Evolutionary conservation across 768 basidiomycete genomes (phyloP).

Genomic region (Suillus alpinus): DNA sequence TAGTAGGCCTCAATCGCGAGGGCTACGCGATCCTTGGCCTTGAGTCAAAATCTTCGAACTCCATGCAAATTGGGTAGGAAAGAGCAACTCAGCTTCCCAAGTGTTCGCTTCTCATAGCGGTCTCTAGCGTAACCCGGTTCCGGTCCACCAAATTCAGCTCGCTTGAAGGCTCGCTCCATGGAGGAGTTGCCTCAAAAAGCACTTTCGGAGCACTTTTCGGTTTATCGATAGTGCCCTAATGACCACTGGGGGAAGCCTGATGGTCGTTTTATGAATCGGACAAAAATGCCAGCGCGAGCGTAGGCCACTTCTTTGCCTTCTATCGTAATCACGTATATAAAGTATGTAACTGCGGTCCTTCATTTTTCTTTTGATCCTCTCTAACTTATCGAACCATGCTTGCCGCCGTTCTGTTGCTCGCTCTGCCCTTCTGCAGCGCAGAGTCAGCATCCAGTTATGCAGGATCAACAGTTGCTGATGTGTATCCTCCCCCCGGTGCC

Average conservation of each 20-base stretch:
- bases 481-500: slow-evolving; percentile 41
- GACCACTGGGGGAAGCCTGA: not conserved
- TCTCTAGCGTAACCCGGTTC: too few relatives aligned
- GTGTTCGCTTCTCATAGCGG: too few relatives aligned
- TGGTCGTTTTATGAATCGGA: not conserved
- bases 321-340: not conserved
- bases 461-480: slow-evolving; percentile 39
- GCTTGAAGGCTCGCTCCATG: too few relatives aligned
- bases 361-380: not conserved
- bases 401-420: slow-evolving; percentile 2
- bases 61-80: not conserved
- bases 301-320: not conserved
- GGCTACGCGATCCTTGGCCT: not conserved
- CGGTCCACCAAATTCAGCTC: not conserved
- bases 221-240: too few relatives aligned
- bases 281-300: too few relatives aligned
- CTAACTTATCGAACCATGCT: not conserved
- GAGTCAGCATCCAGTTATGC: slow-evolving; percentile 37
- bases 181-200: too few relatives aligned
- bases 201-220: too few relatives aligned
- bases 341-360: not conserved
- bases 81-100: too few relatives aligned
- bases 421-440: slow-evolving; percentile 4
- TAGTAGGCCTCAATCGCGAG: too few relatives aligned
- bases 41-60: not conserved